phyloP scores from a whole-genome alignment of 805 yeast species.

The Yarrowia sp. region DNA sequence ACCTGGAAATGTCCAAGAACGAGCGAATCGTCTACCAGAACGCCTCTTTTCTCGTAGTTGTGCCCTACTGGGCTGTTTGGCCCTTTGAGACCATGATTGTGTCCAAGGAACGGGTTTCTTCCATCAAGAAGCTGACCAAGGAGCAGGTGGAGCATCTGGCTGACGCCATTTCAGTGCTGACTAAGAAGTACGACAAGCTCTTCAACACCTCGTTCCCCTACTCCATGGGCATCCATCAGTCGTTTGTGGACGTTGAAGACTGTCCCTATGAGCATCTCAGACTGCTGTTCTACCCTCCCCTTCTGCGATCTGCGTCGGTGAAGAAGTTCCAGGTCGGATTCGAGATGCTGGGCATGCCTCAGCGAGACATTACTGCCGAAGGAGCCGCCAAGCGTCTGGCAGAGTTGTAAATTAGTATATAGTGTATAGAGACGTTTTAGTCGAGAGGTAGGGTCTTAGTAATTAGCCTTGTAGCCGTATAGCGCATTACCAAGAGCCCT shows the following conservation, averaged over 20 bases:
- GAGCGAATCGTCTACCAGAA: slow-evolving; percentile 64
- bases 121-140: slow-evolving; percentile 57
- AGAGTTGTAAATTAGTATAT: slow-evolving; percentile 13
- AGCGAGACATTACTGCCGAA: slow-evolving; percentile 71
- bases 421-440: not conserved
- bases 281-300: slow-evolving; percentile 81
- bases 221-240: slow-evolving; percentile 84
- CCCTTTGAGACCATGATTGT: slow-evolving; percentile 76
- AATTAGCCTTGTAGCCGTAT: too few species aligned
- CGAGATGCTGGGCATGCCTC: slow-evolving; percentile 65
- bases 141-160: slow-evolving; percentile 65
- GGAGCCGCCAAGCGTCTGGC: slow-evolving; percentile 57
- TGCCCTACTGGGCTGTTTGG: slow-evolving; percentile 86
- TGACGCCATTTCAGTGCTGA: slow-evolving; percentile 57
- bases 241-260: slow-evolving; percentile 60
- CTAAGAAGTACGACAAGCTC: slow-evolving; percentile 72
- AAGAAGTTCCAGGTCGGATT: slow-evolving; percentile 79
- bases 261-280: slow-evolving; percentile 59
- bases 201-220: slow-evolving; percentile 76
- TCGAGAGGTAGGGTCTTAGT: too few species aligned
- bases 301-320: slow-evolving; percentile 75
- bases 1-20: slow-evolving; percentile 55
- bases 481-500: too few species aligned
- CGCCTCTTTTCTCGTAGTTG: slow-evolving; percentile 69
- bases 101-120: slow-evolving; percentile 61